phyloP scores from a whole-genome alignment of 441 rosid genomes.

The Sinapis alba region DNA sequence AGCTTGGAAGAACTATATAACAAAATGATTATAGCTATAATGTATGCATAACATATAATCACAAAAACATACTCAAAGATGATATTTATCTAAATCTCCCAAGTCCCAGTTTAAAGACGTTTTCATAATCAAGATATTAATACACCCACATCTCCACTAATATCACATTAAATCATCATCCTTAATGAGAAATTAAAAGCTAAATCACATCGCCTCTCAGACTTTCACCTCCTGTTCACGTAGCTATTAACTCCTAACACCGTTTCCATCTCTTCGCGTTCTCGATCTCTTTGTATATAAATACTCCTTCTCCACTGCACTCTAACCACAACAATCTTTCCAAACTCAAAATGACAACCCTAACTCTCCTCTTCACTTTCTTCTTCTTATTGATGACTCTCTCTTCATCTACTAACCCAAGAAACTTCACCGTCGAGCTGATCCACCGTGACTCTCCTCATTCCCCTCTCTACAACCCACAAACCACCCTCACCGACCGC shows the following conservation, averaged over 20 bases:
- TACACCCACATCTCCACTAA: slow-evolving; percentile 20
- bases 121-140: slow-evolving; percentile 1
- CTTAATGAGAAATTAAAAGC: slow-evolving; percentile 15
- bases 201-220: slow-evolving; percentile 1
- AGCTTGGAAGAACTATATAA: background rate
- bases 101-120: background rate
- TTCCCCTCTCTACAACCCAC: slow-evolving; percentile 56
- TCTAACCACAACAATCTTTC: background rate
- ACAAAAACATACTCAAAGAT: background rate
- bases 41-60: background rate
- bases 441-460: slow-evolving; percentile 63
- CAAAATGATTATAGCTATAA: background rate
- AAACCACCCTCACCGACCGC: slow-evolving; percentile 40
- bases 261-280: slow-evolving; percentile 27
- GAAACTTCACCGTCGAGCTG: slow-evolving; percentile 44
- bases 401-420: slow-evolving; percentile 9
- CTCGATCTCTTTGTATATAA: slow-evolving; percentile 11
- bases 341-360: slow-evolving; percentile 11
- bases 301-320: background rate
- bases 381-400: background rate
- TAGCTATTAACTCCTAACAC: slow-evolving; percentile 12
- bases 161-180: background rate
- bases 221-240: slow-evolving; percentile 11
- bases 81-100: background rate
- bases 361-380: background rate